Conservation (phyloP, 2,329 filamentous ascomycete genomes). For the Curvularia eragrostidis region DNA sequence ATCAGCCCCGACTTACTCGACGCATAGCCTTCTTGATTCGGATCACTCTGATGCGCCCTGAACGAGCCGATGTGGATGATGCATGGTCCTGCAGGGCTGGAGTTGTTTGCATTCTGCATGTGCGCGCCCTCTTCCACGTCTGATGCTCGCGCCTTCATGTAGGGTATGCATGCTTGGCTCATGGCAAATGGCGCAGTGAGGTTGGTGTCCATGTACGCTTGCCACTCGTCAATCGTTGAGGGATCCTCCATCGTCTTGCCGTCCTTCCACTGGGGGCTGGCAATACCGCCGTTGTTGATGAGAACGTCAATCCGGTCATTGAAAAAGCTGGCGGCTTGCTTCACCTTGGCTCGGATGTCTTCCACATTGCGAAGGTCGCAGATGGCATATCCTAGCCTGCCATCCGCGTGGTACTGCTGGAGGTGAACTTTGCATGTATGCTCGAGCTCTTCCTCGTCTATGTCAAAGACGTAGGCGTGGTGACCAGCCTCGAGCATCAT, state of each 20-base stretch:
- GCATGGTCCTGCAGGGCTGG: constrained; percentile 49
- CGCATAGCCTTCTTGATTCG: constrained; percentile 59
- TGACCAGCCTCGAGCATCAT: constrained; percentile 55
- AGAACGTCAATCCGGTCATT: constrained; percentile 51
- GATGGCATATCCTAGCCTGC: constrained; percentile 46
- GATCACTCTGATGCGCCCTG: constrained; percentile 55
- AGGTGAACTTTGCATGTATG: constrained; percentile 51
- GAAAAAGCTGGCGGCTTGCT: constrained; percentile 53
- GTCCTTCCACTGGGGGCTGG: constrained; percentile 52
- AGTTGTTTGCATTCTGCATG: constrained; percentile 29
- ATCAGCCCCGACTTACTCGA: constrained; percentile 60
- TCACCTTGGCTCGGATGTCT: constrained; percentile 52
- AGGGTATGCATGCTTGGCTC: constrained; percentile 56
- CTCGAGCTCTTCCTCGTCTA: constrained; percentile 47
- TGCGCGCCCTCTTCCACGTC: constrained; percentile 39
- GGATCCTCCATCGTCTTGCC: constrained; percentile 56
- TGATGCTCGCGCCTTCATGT: constrained; percentile 51
- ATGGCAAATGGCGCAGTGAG: constrained; percentile 57
- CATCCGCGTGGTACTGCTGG: constrained; percentile 45
- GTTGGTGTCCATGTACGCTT: constrained; percentile 57
- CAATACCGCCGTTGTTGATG: constrained; percentile 50
- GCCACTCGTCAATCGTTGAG: constrained; percentile 54
- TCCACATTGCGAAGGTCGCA: constrained; percentile 56
- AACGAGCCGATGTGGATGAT: constrained; percentile 58
- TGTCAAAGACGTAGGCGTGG: constrained; percentile 57